Evolutionary conservation across 176 grass and related monocot genomes (phyloP).

Genomic region (Aegilops longissima): DNA sequence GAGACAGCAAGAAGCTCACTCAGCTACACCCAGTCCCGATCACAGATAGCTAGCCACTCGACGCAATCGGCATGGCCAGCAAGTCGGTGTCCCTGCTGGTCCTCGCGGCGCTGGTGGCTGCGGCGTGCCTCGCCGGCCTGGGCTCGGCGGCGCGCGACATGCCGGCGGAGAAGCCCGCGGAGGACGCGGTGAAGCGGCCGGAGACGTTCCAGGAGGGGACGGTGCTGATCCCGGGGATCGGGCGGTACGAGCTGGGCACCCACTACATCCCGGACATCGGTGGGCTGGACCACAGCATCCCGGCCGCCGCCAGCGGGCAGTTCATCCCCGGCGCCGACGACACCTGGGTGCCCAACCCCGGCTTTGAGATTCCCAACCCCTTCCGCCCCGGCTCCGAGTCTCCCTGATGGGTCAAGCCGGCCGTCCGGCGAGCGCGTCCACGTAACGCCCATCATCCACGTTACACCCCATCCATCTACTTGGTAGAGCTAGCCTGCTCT

Average conservation of each 20-base stretch:
- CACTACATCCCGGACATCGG: conserved; percentile 39
- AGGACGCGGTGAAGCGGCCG: conserved; percentile 25
- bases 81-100: conserved; percentile 14
- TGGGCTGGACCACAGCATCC: conserved; percentile 76
- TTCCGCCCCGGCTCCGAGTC: conserved; percentile 38
- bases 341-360: conserved; percentile 83
- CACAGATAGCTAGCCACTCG: neutral
- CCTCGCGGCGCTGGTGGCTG: conserved; percentile 34
- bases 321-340: conserved; percentile 75
- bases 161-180: conserved; percentile 3
- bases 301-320: conserved; percentile 50
- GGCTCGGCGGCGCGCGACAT: conserved; percentile 43
- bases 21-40: neutral
- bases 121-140: conserved; percentile 33
- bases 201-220: conserved; percentile 56
- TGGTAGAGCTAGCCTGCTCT: neutral
- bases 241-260: conserved; percentile 47
- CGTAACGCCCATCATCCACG: neutral
- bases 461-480: neutral
- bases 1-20: neutral
- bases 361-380: conserved; percentile 86
- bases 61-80: neutral
- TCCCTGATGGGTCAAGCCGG: conserved; percentile 19
- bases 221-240: conserved; percentile 60
- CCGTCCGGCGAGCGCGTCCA: neutral